phyloP scores from a whole-genome alignment of 228 moss, liverwort and hornwort genomes.

The Sphagnum fallax region DNA sequence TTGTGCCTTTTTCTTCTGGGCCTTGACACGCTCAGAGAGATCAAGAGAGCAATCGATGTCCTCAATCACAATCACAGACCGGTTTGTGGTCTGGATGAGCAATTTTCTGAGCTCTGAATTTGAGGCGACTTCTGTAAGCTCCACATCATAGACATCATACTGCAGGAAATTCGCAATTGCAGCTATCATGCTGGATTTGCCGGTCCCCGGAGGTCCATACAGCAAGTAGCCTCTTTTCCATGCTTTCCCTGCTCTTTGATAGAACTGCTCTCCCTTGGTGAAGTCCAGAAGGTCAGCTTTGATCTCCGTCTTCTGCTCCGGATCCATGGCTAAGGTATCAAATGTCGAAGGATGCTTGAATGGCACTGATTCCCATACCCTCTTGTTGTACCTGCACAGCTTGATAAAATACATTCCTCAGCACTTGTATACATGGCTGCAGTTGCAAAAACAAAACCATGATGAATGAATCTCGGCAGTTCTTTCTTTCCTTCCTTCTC shows the following conservation, averaged over 20 bases:
- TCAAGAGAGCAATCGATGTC: constrained; percentile 44
- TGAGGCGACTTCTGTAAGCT: constrained; percentile 30
- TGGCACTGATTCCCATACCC: constrained; percentile 42
- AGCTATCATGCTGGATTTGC: constrained; percentile 30
- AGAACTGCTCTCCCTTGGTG: constrained; percentile 28
- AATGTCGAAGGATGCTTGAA: constrained; percentile 59
- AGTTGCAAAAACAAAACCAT: not conserved
- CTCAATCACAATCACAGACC: constrained; percentile 41
- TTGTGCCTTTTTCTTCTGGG: constrained; percentile 11
- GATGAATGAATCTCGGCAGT: not conserved
- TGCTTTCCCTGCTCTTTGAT: constrained; percentile 34
- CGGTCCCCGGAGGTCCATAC: constrained; percentile 23
- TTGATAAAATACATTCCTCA: not conserved
- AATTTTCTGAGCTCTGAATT: constrained; percentile 37
- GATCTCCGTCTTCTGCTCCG: constrained; percentile 27
- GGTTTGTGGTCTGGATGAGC: constrained; percentile 29
- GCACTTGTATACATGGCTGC: not conserved
- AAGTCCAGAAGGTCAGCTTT: constrained; percentile 30
- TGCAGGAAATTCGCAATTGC: constrained; percentile 39
- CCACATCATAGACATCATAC: constrained; percentile 41
- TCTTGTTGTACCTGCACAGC: constrained; percentile 23
- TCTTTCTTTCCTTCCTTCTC: not conserved
- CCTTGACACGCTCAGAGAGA: constrained; percentile 38
- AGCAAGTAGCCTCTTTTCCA: constrained; percentile 53
- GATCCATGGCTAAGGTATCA: constrained; percentile 52